These are phyloP conservation scores for Phytophthora podocarpi DNA, from an alignment of 352 stramenopile species.

Conservation along the genomic window DNA sequence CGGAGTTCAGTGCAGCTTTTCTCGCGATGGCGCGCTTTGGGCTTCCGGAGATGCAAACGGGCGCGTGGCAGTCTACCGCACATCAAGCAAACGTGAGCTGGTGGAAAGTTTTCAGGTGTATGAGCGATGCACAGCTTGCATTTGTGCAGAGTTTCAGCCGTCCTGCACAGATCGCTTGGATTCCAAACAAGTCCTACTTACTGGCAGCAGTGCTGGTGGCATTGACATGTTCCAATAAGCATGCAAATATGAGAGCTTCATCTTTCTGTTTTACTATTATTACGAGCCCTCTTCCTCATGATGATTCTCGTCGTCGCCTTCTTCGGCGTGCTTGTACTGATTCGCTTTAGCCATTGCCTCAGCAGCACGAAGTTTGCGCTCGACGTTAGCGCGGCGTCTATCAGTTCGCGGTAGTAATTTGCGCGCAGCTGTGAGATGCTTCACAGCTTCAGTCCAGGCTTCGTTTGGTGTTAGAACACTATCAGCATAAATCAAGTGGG, in stretches of 20 bases:
- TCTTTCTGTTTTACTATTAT: conserved; percentile 29
- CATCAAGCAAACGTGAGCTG: conserved; percentile 17
- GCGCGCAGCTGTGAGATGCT: conserved; percentile 66
- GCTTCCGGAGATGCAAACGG: conserved; percentile 54
- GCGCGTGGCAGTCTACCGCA: conserved; percentile 52
- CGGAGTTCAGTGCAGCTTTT: conserved; percentile 61
- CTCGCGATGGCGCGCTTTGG: conserved; percentile 42
- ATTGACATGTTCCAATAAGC: conserved; percentile 29
- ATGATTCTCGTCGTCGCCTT: conserved; percentile 29
- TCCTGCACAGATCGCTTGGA: not conserved
- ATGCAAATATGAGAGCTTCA: conserved; percentile 5
- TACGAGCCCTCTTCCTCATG: conserved; percentile 34
- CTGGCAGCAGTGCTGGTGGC: conserved; percentile 30
- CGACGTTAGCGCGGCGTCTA: conserved; percentile 49
- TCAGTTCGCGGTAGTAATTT: conserved; percentile 66
- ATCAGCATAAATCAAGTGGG: conserved; percentile 86
- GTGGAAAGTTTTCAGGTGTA: conserved; percentile 33
- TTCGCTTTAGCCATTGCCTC: conserved; percentile 40
- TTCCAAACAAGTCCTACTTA: conserved; percentile 20
- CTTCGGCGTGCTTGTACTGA: conserved; percentile 22
- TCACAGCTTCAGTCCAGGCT: conserved; percentile 74
- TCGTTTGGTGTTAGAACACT: conserved; percentile 74
- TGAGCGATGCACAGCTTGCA: conserved; percentile 18
- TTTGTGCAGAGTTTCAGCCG: conserved; percentile 44
- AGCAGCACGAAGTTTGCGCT: conserved; percentile 64